Evolutionary conservation across 1,284 basidiomycete species (phyloP).

Genomic region (Leccinum subatratum): DNA sequence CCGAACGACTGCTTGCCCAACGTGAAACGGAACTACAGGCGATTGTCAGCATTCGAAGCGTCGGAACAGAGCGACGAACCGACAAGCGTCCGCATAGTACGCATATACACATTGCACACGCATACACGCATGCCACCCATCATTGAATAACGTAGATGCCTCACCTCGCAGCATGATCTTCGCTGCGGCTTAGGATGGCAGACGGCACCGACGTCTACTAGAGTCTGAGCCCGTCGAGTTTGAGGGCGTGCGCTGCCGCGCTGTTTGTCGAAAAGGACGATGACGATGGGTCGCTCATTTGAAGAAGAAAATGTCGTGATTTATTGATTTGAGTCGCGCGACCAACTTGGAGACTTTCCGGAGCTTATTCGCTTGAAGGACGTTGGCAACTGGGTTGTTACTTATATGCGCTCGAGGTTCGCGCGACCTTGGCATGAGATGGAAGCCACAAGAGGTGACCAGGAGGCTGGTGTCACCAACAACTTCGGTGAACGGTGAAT

Average conservation of each 20-base stretch:
- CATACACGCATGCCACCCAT: background rate
- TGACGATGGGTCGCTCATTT: background rate
- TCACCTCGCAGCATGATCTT: background rate
- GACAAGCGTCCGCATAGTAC: background rate
- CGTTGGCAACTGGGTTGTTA: background rate
- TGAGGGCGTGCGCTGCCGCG: background rate
- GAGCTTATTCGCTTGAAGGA: background rate
- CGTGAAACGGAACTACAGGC: background rate
- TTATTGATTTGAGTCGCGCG: background rate
- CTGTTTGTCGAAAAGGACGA: background rate
- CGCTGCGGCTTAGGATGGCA: background rate
- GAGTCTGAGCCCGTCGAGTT: background rate
- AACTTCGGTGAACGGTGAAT: too few relatives aligned
- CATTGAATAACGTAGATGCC: background rate
- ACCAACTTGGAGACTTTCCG: background rate
- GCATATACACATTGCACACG: background rate
- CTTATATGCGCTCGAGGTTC: background rate
- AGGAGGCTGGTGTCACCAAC: too few relatives aligned
- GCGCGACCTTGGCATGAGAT: too few relatives aligned
- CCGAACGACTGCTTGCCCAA: conserved; percentile 3
- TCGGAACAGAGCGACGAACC: background rate
- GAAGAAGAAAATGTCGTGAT: background rate
- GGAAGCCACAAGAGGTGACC: too few relatives aligned
- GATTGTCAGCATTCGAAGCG: background rate
- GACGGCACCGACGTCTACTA: background rate